These are phyloP conservation scores for Colletotrichum truncatum DNA, from an alignment of 2,329 filamentous ascomycete genomes.

Conservation along the genomic window DNA sequence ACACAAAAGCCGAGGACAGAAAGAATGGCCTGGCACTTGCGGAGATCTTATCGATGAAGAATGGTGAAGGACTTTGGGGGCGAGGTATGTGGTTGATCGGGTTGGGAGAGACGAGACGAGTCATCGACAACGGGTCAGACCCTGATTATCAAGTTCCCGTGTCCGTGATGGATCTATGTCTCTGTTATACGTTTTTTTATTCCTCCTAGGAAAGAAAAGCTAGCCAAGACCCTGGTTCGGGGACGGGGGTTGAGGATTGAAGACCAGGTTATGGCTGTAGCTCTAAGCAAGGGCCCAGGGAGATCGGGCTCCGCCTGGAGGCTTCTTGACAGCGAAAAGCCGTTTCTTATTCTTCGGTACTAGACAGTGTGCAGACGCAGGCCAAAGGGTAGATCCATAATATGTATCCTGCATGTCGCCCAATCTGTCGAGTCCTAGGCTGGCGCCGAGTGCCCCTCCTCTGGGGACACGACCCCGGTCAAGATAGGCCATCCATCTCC, in stretches of 20 bases:
- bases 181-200: constrained; percentile 31
- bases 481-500: background rate
- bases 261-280: constrained; percentile 21
- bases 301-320: constrained; percentile 28
- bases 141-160: constrained; percentile 25
- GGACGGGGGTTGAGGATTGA: constrained; percentile 15
- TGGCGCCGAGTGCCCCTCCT: constrained; percentile 25
- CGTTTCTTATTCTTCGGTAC: constrained; percentile 32
- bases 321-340: constrained; percentile 28
- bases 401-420: constrained; percentile 26
- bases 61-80: constrained; percentile 10
- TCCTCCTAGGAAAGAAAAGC: constrained; percentile 16
- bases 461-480: constrained; percentile 20
- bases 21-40: background rate
- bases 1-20: background rate
- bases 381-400: constrained; percentile 26
- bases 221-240: constrained; percentile 24
- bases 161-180: constrained; percentile 30
- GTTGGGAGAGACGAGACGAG: constrained; percentile 27
- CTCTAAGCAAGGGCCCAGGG: constrained; percentile 25
- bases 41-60: constrained; percentile 23
- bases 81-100: constrained; percentile 13
- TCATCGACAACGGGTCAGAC: constrained; percentile 33
- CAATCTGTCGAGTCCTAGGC: constrained; percentile 25
- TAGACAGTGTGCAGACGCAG: constrained; percentile 19